Evolutionary conservation across 176 grass and related monocot species (phyloP).

Genomic region (Lolium perenne): DNA sequence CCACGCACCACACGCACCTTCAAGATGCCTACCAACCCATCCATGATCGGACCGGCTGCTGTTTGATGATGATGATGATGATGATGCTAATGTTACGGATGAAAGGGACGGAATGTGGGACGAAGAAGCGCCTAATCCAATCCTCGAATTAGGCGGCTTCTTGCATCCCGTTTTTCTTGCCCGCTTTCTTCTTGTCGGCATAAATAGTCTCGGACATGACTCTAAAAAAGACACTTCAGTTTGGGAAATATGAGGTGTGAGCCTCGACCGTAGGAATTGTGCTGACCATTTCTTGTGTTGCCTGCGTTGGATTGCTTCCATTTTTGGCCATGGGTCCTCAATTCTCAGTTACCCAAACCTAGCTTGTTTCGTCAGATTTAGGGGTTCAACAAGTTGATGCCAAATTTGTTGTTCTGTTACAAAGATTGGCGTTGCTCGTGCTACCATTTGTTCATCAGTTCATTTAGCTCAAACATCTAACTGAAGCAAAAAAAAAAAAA

Average conservation of each 20-base stretch:
- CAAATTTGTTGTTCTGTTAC: not conserved
- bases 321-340: not conserved
- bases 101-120: slow-evolving; percentile 18
- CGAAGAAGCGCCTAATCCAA: slow-evolving; percentile 59
- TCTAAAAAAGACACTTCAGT: not conserved
- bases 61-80: not conserved
- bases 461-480: too few species aligned
- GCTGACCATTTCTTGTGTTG: slow-evolving; percentile 47
- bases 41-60: slow-evolving; percentile 52
- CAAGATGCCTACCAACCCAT: slow-evolving; percentile 62
- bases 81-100: not conserved
- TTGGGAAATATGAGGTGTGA: not conserved
- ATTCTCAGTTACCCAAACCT: not conserved
- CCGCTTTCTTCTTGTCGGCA: not conserved
- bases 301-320: not conserved
- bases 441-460: not conserved
- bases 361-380: not conserved
- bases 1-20: slow-evolving; percentile 73
- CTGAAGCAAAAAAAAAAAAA: too few species aligned
- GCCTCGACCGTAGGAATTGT: slow-evolving; percentile 31
- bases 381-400: not conserved
- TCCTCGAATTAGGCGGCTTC: slow-evolving; percentile 51
- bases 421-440: not conserved
- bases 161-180: slow-evolving; percentile 30
- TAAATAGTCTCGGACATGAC: slow-evolving; percentile 32